Conservation (phyloP, 805 yeast genomes). For the Pichia manshurica region DNA sequence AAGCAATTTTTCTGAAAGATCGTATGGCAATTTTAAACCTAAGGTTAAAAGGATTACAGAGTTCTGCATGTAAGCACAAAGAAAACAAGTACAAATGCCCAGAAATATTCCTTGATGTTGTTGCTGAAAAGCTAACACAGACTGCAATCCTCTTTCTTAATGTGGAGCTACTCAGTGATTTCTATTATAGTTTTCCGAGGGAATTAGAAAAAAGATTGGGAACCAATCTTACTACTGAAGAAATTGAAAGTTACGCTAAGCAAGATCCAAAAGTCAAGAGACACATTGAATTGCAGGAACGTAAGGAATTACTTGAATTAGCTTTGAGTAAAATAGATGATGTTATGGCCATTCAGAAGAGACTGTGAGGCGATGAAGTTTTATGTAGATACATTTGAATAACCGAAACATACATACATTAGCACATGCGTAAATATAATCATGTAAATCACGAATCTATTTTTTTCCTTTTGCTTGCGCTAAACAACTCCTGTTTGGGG, state of each 20-base stretch:
- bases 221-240: slow-evolving; percentile 58
- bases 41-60: slow-evolving; percentile 70
- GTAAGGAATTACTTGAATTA: slow-evolving; percentile 80
- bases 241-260: slow-evolving; percentile 83
- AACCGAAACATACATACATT: no score
- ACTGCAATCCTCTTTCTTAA: slow-evolving; percentile 90
- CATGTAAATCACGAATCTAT: no score
- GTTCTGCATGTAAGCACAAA: slow-evolving; percentile 68
- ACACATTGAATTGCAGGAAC: slow-evolving; percentile 89
- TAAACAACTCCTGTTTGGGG: no score
- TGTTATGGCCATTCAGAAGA: slow-evolving; percentile 61
- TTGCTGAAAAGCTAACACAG: slow-evolving; percentile 83
- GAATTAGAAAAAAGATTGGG: slow-evolving; percentile 78
- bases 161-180: slow-evolving; percentile 90
- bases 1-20: slow-evolving; percentile 74
- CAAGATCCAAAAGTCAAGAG: slow-evolving; percentile 88
- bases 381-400: no score
- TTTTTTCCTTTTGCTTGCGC: no score
- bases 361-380: slow-evolving; percentile 10
- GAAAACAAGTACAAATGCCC: slow-evolving; percentile 90
- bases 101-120: slow-evolving; percentile 87
- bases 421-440: no score
- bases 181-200: slow-evolving; percentile 92
- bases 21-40: slow-evolving; percentile 64
- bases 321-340: slow-evolving; percentile 83